Base-by-base conservation (phyloP, 2,329 filamentous ascomycete genomes). In the Pseudopithomyces maydicus region DNA sequence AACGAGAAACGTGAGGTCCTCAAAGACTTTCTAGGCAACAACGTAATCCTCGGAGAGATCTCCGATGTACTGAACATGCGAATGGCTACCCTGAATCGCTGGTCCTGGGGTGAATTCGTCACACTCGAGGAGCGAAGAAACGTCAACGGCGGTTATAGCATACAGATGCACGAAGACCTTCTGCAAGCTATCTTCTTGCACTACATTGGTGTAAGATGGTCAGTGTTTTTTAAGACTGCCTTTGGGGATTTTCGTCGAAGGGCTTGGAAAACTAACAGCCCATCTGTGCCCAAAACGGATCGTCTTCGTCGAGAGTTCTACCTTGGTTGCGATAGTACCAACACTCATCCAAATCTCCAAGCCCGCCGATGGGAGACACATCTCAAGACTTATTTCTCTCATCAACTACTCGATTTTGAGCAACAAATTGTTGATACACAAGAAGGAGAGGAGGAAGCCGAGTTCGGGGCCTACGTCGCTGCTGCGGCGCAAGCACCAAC, bases 1-100 rank as follows among this genome's bases (percentile, higher is more conserved):
- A 71, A 74, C 23, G 71, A 72, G 20, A 75, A 76, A 54, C 64
- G 72, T n/a, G 67, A 70, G 36, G 67, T 66, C 6, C 59, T 73
- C 8, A 69, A 67, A n/a, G 72, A 74, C 57, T 74, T 74, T 22
- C 58, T 71, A 3, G 61, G 56, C 39, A 74, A 75, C 45, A 62
- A 69, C 15, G 60, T 72, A 26, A 72, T 74, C 29, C 48, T 73
- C n/a, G 36, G 32, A 11, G 71, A 73, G 55, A 62, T 74, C 35
- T 65, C 64, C 15, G 70, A 74, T 47, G 69, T 74, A 12, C 64
- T 74, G 23, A 72, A 71, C 44, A 69, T 73, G 57, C 67, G 70
- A 15, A 63, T 74, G 58, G 47, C 56, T 48, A 62, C 67, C 3
- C 59, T 73, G 8, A 57, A 59, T 33, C 62, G 61, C 14, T 74